Evolutionary conservation across 2,329 filamentous ascomycete genomes (phyloP).

Genomic region (Oidium heveae): DNA sequence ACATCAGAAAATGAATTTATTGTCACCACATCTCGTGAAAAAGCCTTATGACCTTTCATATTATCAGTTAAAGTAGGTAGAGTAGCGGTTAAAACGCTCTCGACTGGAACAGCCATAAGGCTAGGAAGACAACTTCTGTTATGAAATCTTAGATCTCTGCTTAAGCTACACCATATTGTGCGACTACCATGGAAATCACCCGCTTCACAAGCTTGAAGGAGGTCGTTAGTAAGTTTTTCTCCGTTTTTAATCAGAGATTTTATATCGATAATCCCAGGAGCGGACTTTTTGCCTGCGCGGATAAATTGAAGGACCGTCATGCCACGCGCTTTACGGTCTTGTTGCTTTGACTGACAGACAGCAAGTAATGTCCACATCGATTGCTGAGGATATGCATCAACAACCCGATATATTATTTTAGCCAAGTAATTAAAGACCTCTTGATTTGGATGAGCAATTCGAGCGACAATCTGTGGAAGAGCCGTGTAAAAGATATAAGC

Average conservation of each 20-base stretch:
- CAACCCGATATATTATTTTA: conserved; percentile 65
- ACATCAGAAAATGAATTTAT: conserved; percentile 65
- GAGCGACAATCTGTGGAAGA: conserved; percentile 81
- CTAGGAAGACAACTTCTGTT: conserved; percentile 58
- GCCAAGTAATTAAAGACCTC: conserved; percentile 55
- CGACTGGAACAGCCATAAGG: conserved; percentile 67
- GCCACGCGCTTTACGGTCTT: conserved; percentile 34
- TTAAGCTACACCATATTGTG: conserved; percentile 45
- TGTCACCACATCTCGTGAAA: conserved; percentile 64
- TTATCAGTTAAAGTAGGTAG: conserved; percentile 52
- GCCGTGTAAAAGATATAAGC: conserved; percentile 60
- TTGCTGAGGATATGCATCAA: conserved; percentile 68
- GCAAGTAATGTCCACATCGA: conserved; percentile 78
- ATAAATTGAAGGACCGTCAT: conserved; percentile 26
- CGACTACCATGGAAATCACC: conserved; percentile 44
- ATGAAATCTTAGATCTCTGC: conserved; percentile 57
- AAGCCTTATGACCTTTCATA: conserved; percentile 57
- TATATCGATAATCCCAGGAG: conserved; percentile 31
- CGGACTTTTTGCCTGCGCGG: conserved; percentile 23
- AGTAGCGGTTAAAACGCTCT: conserved; percentile 58
- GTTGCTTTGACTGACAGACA: conserved; percentile 56
- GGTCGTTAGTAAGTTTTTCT: conserved; percentile 59
- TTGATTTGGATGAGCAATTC: conserved; percentile 65
- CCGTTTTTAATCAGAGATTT: conserved; percentile 49
- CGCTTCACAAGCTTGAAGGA: conserved; percentile 57